Base-by-base conservation (phyloP, 805 yeast species). In the Blastobotrys terrestris region DNA sequence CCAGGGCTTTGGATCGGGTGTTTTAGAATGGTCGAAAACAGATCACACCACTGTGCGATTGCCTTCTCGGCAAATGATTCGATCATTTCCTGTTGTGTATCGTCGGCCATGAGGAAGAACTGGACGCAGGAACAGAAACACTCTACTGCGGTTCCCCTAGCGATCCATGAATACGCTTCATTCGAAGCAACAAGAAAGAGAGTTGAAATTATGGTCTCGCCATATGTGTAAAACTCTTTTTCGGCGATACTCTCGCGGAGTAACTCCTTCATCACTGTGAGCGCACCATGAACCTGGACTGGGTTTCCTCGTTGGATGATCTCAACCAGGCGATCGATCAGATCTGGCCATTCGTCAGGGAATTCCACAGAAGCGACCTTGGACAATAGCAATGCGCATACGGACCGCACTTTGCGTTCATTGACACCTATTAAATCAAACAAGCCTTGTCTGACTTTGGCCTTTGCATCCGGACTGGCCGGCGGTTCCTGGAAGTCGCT, bases 311-410 rank as follows among this genome's bases (percentile, higher is more conserved):
- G 46, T 48, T 45, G 39, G 40, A 63, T 46, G 46, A 59, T 19
- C 70, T 67, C 43, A 53, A 60, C 82, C 18, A 88, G 62, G 4
- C 66, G 66, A 35, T 58, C 56, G 13, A 65, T 45, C 46, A 91
- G 71, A 19, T 74, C 77, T 0, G 97, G 96, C 98, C 98, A 92
- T 64, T 89, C 95, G 63, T 94, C 98, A 0, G 99, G 99, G 63
- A 80, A 92, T 63, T 92, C 99, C 1, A 83, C 86, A 2, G 86
- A 85, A 0, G 96, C 89, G 14, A 92, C 87, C 61, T 87, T 95
- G 3, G 86, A 86, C 15, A 90, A 78, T 14, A 87, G 84, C 58
- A 87, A 84, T 1, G 91, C 81, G 1, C 86, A 79, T 49, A 86
- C 77, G 31, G 76, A 77, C 54, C 88, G 74, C 14, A 91, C 71